Base-by-base conservation (phyloP, 2,329 filamentous ascomycete species). In the Aciculosporium take region DNA sequence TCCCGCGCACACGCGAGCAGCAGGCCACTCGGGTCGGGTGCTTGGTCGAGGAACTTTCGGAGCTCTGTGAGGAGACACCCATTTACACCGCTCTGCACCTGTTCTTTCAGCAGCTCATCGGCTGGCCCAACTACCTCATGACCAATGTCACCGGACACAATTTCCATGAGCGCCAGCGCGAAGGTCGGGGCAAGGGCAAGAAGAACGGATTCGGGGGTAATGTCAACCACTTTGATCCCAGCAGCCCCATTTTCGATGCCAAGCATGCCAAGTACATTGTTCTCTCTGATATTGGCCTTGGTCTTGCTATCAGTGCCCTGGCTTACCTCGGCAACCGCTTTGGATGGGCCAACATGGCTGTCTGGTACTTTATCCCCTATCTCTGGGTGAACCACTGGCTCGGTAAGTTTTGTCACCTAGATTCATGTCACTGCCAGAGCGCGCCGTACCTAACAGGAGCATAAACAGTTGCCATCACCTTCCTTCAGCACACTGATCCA, bases 311-410 rank as follows among this genome's bases (percentile, higher is more conserved):
- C 42, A 66, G 71, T 46, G 68, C 64, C 39, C 72, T 94, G 46
- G 73, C 74, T 63, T 72, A 71, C 54, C 68, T 95, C 50, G 79
- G 79, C 54, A 78, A 78, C 62, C 83, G 65, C 43, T 95, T 81
- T 53, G 91, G 91, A 56, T 89, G 79, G 71, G 61, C 69, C 58
- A 96, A 95, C 70, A 70, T 96, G 60, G 67, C 84, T 45, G 82
- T 98, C 48, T 96, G 91, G 89, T 98, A 98, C 68, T 79, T 88
- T 56, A 58, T 93, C 45, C 91, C 91, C 29, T 98, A 96, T 63
- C 72, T 95, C 46, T 95, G 89, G 89, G 88, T 95, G 43, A 94
- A 96, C 76, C 87, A 95, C 76, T 96, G 89, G 89, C 82, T 96
- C 43, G 84, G 85, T 91, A 79, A 73, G 84, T 74, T 20, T 37